These are phyloP conservation scores for Cercospora canescens DNA, from an alignment of 2,329 filamentous ascomycete species.

Conservation along the genomic window DNA sequence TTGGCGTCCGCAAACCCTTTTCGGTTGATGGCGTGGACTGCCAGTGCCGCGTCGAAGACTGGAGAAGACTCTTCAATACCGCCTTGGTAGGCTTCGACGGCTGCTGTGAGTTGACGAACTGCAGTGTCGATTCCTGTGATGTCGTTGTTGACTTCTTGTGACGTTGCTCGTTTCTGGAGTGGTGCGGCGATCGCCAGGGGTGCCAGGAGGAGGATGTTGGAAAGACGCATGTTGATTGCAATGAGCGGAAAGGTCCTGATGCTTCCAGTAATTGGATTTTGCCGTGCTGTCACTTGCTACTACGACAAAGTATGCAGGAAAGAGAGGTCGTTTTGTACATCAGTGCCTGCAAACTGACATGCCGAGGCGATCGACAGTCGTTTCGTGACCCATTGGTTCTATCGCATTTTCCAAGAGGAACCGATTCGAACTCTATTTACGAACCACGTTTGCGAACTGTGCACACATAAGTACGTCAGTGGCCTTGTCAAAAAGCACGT, in stretches of 20 bases:
- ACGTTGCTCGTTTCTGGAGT: conserved; percentile 16
- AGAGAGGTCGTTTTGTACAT: not conserved
- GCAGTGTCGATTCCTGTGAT: conserved; percentile 29
- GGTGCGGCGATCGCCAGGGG: conserved; percentile 20
- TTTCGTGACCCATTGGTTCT: not conserved
- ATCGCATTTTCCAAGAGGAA: not conserved
- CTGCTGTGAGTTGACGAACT: conserved; percentile 25
- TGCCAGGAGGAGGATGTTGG: conserved; percentile 22
- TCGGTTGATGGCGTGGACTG: conserved; percentile 29
- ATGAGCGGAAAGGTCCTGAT: not conserved
- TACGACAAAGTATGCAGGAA: not conserved
- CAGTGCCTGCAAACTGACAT: not conserved
- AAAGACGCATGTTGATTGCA: conserved; percentile 14
- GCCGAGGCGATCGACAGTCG: conserved; percentile 16
- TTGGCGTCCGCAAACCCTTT: conserved; percentile 27
- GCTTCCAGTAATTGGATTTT: not conserved
- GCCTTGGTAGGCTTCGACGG: conserved; percentile 27
- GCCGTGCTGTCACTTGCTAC: not conserved
- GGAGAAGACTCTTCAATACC: conserved; percentile 24
- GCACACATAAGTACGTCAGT: not conserved
- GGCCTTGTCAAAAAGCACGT: not conserved
- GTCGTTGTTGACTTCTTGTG: conserved; percentile 28
- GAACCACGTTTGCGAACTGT: conserved; percentile 1
- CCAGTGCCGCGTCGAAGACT: conserved; percentile 24
- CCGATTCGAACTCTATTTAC: conserved; percentile 3